Percentiles rank a stretch among this genome's conserved stretches.
Conservation (phyloP, 805 yeast genomes). For the Jamesozyma piceae region DNA sequence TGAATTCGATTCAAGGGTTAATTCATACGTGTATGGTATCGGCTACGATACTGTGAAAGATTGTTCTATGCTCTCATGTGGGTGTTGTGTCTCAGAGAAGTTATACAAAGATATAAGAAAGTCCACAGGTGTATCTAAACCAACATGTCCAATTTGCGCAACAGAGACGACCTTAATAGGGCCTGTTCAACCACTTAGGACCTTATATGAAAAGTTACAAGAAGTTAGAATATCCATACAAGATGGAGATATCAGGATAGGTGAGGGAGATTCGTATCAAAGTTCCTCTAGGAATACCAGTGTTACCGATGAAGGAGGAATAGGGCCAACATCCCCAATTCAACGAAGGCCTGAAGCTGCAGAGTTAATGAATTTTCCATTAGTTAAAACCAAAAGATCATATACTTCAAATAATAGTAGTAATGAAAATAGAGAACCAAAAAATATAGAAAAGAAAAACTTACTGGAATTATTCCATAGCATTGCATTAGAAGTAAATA, state of each 20-base stretch:
- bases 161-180: constrained; percentile 17
- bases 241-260: background rate
- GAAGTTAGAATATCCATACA: background rate
- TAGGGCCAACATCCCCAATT: background rate
- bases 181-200: constrained; percentile 30
- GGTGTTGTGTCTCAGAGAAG: constrained; percentile 21
- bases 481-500: constrained; percentile 17
- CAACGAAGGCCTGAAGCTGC: background rate
- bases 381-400: background rate
- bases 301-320: background rate
- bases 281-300: background rate
- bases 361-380: background rate
- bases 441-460: background rate
- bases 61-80: constrained; percentile 24
- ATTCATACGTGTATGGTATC: constrained; percentile 13
- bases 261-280: background rate
- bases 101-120: constrained; percentile 10
- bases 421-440: background rate
- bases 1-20: constrained; percentile 8
- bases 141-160: constrained; percentile 33
- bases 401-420: no score
- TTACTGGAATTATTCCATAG: constrained; percentile 22
- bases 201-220: constrained; percentile 20
- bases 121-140: constrained; percentile 4
- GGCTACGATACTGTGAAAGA: constrained; percentile 20